Evolutionary conservation across 2,329 filamentous ascomycete species (phyloP), one percentile per base, ranked within the genome.

Genomic region (Verticillium klebahnii): DNA sequence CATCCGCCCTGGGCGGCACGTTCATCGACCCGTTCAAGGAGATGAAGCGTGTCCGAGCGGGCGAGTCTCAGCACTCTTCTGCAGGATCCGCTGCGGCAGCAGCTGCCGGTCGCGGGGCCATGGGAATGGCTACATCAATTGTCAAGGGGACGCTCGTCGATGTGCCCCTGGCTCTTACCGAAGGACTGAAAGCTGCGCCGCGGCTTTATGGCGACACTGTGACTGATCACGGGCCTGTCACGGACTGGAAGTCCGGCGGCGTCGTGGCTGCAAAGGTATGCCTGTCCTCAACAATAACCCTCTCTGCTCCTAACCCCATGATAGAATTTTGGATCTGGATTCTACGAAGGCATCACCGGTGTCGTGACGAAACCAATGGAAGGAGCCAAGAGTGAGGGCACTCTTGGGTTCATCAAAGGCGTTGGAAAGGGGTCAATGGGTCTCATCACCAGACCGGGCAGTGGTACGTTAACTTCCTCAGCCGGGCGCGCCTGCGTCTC

Each of bases 141-240:
- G 67, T 67, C 60, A 76, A 75, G 60, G 75, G 74, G 7, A 56
- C 68, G 0, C 56, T 73, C 2, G 70, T 78, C 1, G 74, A 77
- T 56, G 64, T 78, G 29, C 75, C 75, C 0, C 66, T 73, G 4
- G 75, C 76, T 1, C 58, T 71, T 4, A 63, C 75, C 1, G 73
- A 78, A 59, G 75, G 75, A 0, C 63, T 77, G 14, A 69, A 71
- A 31, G 69, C 69, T 3, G 65, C 73, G 1, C 76, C 76, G 0
- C 69, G 63, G 17, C 61, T 77, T 5, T 77, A 76, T 60, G 74
- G 75, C 5, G 74, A 77, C 37, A 67, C 73, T 14, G 67, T 72
- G 2, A 66, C 68, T 36, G 66, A 73, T 6, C 68, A 75, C 54
- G 70, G 70, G 1, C 64, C 69, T 2, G 69, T 78, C 4, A 69